These are phyloP conservation scores for Arctostaphylos glauca DNA, from an alignment of 148 eudicot genomes.

Conservation along the genomic window DNA sequence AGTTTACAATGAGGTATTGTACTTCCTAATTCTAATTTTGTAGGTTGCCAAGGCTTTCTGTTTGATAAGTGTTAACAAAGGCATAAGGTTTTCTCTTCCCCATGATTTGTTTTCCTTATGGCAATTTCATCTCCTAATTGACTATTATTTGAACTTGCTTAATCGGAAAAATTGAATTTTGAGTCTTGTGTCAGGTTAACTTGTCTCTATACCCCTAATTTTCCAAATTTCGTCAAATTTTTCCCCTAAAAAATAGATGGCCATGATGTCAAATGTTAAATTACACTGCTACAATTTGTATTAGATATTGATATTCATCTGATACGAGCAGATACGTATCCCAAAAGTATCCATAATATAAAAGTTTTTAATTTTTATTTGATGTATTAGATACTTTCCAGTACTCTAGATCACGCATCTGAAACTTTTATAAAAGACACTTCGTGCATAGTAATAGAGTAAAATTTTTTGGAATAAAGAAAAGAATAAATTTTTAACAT, in stretches of 20 bases:
- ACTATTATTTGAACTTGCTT: background rate
- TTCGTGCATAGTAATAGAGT: no score
- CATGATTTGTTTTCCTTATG: background rate
- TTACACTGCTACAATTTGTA: no score
- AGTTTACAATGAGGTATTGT: constrained; percentile 77
- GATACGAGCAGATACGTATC: no score
- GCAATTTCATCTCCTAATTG: background rate
- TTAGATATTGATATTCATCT: no score
- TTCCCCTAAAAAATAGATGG: background rate
- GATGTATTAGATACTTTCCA: no score
- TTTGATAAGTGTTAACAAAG: background rate
- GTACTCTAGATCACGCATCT: no score
- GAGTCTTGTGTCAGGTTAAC: background rate
- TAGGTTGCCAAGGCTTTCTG: background rate
- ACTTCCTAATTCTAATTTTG: background rate
- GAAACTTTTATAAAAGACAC: no score
- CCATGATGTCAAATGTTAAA: background rate
- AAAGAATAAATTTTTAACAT: no score
- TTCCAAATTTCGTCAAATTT: background rate
- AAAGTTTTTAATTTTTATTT: no score
- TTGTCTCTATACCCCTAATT: background rate
- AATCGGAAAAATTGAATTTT: background rate
- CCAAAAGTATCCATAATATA: no score
- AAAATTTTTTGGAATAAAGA: no score
- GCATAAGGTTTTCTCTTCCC: background rate